Base-by-base conservation (phyloP, 2,329 filamentous ascomycete species). In the Aulographum hederae region DNA sequence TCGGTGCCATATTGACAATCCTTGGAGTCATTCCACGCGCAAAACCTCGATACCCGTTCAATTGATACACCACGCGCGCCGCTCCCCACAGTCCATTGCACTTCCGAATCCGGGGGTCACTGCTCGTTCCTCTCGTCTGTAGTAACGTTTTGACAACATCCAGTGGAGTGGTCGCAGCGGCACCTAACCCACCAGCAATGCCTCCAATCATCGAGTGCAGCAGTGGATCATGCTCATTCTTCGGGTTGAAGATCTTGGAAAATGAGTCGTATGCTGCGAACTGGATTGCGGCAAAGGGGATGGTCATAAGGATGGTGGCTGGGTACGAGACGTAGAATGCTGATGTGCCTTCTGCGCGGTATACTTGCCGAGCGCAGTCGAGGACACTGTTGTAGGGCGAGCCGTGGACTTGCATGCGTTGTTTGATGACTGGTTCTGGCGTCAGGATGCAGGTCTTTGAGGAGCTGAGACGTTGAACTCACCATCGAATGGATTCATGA, bases 401-500 rank as follows among this genome's bases (percentile, higher is more conserved):
- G 47, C 89, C 79, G 51, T 93, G 81, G 37, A 98, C 79, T 56
- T 98, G 89, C 89, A 98, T 98, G 46, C 89, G 80, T 56, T 98
- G 89, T 60, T 98, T 98, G 63, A 98, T 93, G 38, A 98, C 89
- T 94, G 47, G 18, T 29, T 28, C n/a, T n/a, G n/a, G n/a, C n/a
- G n/a, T n/a, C n/a, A n/a, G n/a, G n/a, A n/a, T n/a, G n/a, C n/a
- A n/a, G n/a, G n/a, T n/a, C n/a, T 16, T 6, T 34, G 19, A 17
- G 17, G 14, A 6, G 16, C 18, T 28, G 8, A 16, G 26, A 15
- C 13, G 30, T 28, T 28, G 16, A 32, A 50, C 70, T 46, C 67
- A 93, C 84, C 84, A 60, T 98, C 89, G 52, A 98, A 98, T 15
- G 89, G 89, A 51, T 95, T 98, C 89, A 98, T 98, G 42, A 98